A percentile compares a stretch with the other conserved stretches of the same genome.
phyloP scores from a whole-genome alignment of 2,329 filamentous ascomycete species.

The Neoarthrinium moseri region DNA sequence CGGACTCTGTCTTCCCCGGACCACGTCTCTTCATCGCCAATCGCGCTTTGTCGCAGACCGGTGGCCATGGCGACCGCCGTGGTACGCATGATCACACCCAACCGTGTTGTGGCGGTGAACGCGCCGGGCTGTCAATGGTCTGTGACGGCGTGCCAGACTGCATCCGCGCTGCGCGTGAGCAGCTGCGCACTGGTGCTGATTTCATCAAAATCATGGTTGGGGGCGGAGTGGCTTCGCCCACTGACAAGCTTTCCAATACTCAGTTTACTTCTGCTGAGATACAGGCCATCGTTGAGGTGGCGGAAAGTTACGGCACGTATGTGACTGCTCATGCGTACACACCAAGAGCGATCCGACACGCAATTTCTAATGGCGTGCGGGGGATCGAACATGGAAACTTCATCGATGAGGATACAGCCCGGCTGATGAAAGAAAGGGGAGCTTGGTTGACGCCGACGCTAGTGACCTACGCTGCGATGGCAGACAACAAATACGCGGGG shows the following conservation, averaged over 20 bases:
- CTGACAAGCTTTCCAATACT: constrained; percentile 49
- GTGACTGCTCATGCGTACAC: constrained; percentile 61
- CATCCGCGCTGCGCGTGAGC: constrained; percentile 48
- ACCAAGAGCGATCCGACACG: constrained; percentile 50
- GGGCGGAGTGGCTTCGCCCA: constrained; percentile 56
- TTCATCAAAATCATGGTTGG: constrained; percentile 63
- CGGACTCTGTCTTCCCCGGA: constrained; percentile 53
- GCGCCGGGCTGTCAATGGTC: constrained; percentile 41
- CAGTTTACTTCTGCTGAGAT: constrained; percentile 60
- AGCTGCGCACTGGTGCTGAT: constrained; percentile 54
- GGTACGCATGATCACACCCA: constrained; percentile 36
- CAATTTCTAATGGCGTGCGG: constrained; percentile 49
- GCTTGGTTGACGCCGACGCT: constrained; percentile 49
- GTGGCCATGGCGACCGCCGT: constrained; percentile 55
- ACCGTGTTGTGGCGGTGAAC: constrained; percentile 39
- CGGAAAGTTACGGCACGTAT: constrained; percentile 46
- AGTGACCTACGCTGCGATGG: constrained; percentile 47
- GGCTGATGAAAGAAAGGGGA: constrained; percentile 42
- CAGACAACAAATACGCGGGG: constrained; percentile 29
- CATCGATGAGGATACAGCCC: constrained; percentile 33
- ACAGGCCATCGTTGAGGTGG: constrained; percentile 49
- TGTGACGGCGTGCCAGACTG: constrained; percentile 56
- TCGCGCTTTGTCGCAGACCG: constrained; percentile 55
- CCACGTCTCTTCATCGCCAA: constrained; percentile 56
- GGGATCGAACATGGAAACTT: constrained; percentile 44